Evolutionary conservation across 768 basidiomycete species (phyloP).

Genomic region (Paxillus involutus): DNA sequence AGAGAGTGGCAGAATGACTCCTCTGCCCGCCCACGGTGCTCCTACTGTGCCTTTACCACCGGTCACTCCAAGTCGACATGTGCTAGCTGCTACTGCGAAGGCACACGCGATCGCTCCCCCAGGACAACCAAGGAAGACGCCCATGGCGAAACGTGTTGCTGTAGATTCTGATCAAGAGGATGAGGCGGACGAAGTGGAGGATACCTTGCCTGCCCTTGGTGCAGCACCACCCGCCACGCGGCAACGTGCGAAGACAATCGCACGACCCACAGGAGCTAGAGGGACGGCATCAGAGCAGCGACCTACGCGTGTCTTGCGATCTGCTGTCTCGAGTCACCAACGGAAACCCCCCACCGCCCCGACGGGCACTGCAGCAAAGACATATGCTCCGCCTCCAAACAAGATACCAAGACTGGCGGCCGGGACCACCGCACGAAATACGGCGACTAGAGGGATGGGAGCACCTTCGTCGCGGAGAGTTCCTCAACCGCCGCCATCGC

Average conservation of each 20-base stretch:
- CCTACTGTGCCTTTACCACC: slow-evolving; percentile 50
- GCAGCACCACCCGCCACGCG: slow-evolving; percentile 40
- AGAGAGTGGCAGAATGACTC: slow-evolving; percentile 40
- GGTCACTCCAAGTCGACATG: slow-evolving; percentile 79
- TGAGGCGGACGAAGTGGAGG: slow-evolving; percentile 49
- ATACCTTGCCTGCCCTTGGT: slow-evolving; percentile 64
- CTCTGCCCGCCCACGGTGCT: slow-evolving; percentile 26
- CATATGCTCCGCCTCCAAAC: slow-evolving; percentile 53
- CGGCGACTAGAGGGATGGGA: slow-evolving; percentile 35
- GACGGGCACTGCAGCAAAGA: slow-evolving; percentile 36
- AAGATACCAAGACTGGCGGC: slow-evolving; percentile 68
- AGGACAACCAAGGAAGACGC: slow-evolving; percentile 87
- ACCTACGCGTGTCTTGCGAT: slow-evolving; percentile 72
- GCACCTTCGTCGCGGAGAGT: slow-evolving; percentile 35
- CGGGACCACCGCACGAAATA: slow-evolving; percentile 50
- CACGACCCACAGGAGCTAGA: slow-evolving; percentile 41
- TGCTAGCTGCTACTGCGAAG: slow-evolving; percentile 67
- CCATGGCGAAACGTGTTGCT: slow-evolving; percentile 68
- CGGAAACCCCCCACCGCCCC: slow-evolving; percentile 49
- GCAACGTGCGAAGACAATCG: slow-evolving; percentile 37
- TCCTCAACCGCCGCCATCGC: slow-evolving; percentile 55
- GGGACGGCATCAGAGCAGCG: slow-evolving; percentile 70
- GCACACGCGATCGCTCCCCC: slow-evolving; percentile 74
- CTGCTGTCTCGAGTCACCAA: slow-evolving; percentile 55
- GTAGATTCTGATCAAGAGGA: slow-evolving; percentile 70